Evolutionary conservation across 2,329 filamentous ascomycete genomes (phyloP), one percentile per base, ranked within the genome.

Genomic region (Huntiella omanensis): DNA sequence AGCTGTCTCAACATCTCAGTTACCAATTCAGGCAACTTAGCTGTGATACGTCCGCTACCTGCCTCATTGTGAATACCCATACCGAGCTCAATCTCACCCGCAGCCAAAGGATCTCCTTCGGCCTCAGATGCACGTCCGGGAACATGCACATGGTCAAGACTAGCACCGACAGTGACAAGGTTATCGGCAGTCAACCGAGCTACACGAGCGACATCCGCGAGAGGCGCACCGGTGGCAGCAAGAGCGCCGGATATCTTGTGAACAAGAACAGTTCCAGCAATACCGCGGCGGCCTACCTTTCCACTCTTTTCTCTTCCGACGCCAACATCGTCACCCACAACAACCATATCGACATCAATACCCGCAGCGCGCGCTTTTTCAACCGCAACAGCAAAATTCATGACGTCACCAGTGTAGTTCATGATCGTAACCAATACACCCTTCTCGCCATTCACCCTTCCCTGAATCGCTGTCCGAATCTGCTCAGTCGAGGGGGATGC

Each of bases 341-440:
- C 81, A 7, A 93, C 77, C 80, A 95, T 93, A 59, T 93, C 83
- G 0, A 83, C 82, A 13, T 76, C 64, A 17, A 85, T 62, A 0
- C 85, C 87, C 0, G 76, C 74, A 1, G 85, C 85, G 49, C 81
- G 79, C 12, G 86, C 86, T 65, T 94, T 94, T 62, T 95, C 88
- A 6, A 91, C 83, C 1, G 80, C 87, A 72, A 95, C 80, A 47
- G 86, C 87, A 58, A 95, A 95, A 64, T 94, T 92, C 54, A 95
- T 70, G 46, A 94, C 75, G 59, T 87, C 83, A 34, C 83, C 83
- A 1, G 85, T 93, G 62, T 93, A 93, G 61, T 95, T 95, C 83
- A 93, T 94, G 28, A 93, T 83, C 4, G 87, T 79, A n/a, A 94
- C 81, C 36, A 95, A 61, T 1, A 94, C 81, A 17, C 87, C 88